These are phyloP conservation scores for Uronychia setigera DNA, from an alignment of 73 alveolate species.

Conservation along the genomic window DNA sequence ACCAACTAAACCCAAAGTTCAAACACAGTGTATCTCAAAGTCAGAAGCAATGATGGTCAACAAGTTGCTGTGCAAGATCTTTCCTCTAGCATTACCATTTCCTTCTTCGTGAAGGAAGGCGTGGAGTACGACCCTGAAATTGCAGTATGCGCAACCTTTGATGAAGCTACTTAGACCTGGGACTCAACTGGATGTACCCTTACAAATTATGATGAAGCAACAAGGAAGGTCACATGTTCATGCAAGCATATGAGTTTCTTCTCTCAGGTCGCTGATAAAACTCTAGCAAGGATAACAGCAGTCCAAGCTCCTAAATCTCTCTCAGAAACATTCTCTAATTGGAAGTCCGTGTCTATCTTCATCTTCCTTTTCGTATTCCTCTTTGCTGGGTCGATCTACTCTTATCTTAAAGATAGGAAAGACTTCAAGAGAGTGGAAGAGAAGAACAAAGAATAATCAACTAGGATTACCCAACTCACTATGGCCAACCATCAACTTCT, in stretches of 20 bases:
- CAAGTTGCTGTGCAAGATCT: background rate
- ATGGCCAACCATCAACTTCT: background rate
- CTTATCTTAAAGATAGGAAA: background rate
- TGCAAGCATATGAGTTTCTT: constrained; percentile 1
- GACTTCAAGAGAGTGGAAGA: background rate
- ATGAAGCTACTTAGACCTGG: background rate
- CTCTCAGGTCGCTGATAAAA: background rate
- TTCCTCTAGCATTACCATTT: background rate
- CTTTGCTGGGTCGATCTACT: background rate
- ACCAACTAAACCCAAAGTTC: background rate
- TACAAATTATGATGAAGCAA: background rate
- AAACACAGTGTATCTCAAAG: background rate
- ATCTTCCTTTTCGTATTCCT: background rate
- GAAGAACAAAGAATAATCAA: background rate
- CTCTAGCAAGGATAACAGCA: background rate
- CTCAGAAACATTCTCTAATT: background rate
- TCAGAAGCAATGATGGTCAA: background rate
- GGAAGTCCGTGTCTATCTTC: constrained; percentile 2
- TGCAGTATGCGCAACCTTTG: background rate
- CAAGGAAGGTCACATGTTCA: background rate
- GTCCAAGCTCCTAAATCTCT: background rate
- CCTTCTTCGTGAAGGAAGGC: background rate
- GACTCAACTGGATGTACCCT: background rate
- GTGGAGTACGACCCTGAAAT: background rate
- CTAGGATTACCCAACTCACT: background rate